Evolutionary conservation across 192 early-diverging fungal genomes (phyloP).

Genomic region (Borealophlyctis nickersoniae): DNA sequence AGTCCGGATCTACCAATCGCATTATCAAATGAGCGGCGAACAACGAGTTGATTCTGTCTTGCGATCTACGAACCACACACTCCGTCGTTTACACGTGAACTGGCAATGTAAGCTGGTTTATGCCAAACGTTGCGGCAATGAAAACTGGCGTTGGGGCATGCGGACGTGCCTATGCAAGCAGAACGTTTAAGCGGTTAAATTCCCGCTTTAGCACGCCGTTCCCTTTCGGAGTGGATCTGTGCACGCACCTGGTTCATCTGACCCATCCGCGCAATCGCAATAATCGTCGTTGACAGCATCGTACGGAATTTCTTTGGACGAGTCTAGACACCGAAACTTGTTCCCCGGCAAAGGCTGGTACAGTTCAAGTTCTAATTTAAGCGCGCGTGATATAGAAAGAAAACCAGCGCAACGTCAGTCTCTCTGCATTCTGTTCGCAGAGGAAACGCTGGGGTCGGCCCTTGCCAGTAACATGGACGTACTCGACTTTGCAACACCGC

Average conservation of each 20-base stretch:
- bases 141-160: conserved; percentile 76
- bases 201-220: too few relatives aligned
- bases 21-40: conserved; percentile 6
- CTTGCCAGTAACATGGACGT: too few relatives aligned
- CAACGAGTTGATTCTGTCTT: neutral
- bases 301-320: conserved; percentile 63
- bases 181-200: neutral
- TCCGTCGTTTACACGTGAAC: conserved; percentile 86
- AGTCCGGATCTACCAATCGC: conserved; percentile 60
- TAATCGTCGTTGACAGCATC: conserved; percentile 91
- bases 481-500: too few relatives aligned
- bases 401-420: too few relatives aligned
- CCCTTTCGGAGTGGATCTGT: conserved; percentile 6
- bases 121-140: conserved; percentile 83
- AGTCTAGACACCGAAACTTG: conserved; percentile 68
- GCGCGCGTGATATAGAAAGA: too few relatives aligned
- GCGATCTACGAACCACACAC: conserved; percentile 66
- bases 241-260: conserved; percentile 82
- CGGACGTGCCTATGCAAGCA: conserved; percentile 72
- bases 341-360: neutral
- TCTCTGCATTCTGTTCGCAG: too few relatives aligned
- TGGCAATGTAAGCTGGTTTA: conserved; percentile 59
- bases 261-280: conserved; percentile 93
- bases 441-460: too few relatives aligned
- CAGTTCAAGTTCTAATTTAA: neutral